Evolutionary conservation across 2,329 filamentous ascomycete genomes (phyloP).

Genomic region (Fusarium secorum): DNA sequence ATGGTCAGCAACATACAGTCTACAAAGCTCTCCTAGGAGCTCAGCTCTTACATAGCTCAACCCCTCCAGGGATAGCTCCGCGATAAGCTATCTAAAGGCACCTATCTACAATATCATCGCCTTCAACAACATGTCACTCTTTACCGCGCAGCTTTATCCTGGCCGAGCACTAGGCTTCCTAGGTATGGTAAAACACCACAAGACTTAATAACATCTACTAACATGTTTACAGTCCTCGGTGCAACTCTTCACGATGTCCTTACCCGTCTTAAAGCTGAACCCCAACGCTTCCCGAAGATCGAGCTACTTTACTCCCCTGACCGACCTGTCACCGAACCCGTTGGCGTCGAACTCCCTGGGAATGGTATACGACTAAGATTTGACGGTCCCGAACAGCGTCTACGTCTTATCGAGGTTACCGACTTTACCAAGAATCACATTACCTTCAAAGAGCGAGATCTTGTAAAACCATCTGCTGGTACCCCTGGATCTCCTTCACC

Average conservation of each 20-base stretch:
- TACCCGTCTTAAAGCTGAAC: constrained; percentile 86
- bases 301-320: constrained; percentile 82
- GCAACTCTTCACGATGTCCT: constrained; percentile 91
- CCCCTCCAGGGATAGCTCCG: constrained; percentile 35
- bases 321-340: constrained; percentile 76
- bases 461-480: constrained; percentile 69
- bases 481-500: constrained; percentile 46
- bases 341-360: constrained; percentile 77
- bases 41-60: constrained; percentile 28
- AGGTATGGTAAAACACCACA: constrained; percentile 44
- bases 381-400: constrained; percentile 89
- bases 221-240: constrained; percentile 72
- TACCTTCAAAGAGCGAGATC: constrained; percentile 80
- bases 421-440: constrained; percentile 89
- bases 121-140: constrained; percentile 53
- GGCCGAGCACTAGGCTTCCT: constrained; percentile 72
- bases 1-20: constrained; percentile 15
- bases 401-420: constrained; percentile 88
- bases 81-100: neutral
- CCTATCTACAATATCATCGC: neutral
- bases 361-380: constrained; percentile 93
- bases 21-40: constrained; percentile 18
- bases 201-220: neutral
- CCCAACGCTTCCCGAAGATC: constrained; percentile 81
- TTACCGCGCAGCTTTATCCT: constrained; percentile 70